phyloP scores from a whole-genome alignment of 495 filamentous ascomycete species.

The Immersiella caudata region DNA sequence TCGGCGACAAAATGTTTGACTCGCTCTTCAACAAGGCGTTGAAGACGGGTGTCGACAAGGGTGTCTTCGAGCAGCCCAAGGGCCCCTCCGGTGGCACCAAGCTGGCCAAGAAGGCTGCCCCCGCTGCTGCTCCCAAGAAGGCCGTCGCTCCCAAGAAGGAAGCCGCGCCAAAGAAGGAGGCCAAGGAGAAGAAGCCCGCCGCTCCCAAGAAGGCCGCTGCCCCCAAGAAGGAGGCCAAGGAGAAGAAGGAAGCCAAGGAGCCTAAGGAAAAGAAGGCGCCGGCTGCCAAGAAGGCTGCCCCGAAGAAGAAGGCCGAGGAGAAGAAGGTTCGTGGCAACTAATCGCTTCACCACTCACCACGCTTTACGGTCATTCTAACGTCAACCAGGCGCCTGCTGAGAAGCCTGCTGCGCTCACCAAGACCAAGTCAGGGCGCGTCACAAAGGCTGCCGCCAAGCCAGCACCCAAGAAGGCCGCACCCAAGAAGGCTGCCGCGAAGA shows the following conservation, averaged over 20 bases:
- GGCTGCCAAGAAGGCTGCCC: conserved; percentile 42
- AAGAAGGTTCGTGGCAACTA: too few species aligned
- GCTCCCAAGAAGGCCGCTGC: conserved; percentile 48
- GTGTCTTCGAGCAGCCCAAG: conserved; percentile 91
- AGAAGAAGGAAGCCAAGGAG: conserved; percentile 58
- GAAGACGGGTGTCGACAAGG: conserved; percentile 84
- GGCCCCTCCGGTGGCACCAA: conserved; percentile 94
- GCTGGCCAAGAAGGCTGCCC: conserved; percentile 80
- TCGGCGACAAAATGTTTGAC: conserved; percentile 76
- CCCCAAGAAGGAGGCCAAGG: conserved; percentile 52
- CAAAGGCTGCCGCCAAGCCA: conserved; percentile 63
- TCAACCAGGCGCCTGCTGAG: conserved; percentile 58
- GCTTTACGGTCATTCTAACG: background rate
- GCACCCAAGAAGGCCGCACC: conserved; percentile 67
- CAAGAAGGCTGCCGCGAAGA: conserved; percentile 68
- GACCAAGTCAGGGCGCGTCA: conserved; percentile 90
- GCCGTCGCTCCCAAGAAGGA: conserved; percentile 54
- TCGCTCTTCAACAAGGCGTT: conserved; percentile 92
- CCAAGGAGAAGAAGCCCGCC: conserved; percentile 48
- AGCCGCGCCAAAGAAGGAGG: conserved; percentile 45
- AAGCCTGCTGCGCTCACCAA: conserved; percentile 75
- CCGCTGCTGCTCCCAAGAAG: conserved; percentile 47
- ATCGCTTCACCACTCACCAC: too few species aligned
- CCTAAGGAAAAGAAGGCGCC: conserved; percentile 49
- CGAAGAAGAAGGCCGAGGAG: too few species aligned